These are phyloP conservation scores for Pichia inconspicua DNA, from an alignment of 1,139 yeast species.

Conservation along the genomic window DNA sequence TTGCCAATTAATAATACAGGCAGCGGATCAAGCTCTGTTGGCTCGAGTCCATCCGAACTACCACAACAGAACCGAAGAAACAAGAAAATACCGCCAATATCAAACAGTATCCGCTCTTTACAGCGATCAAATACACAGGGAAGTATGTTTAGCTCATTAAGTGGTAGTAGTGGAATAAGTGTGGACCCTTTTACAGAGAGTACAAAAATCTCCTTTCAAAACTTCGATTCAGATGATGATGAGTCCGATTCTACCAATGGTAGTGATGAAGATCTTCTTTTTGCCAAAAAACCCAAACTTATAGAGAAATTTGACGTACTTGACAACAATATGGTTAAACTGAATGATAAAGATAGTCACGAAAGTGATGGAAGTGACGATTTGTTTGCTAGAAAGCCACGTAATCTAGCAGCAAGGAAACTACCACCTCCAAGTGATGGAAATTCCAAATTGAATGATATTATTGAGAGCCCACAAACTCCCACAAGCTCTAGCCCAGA, in stretches of 20 bases:
- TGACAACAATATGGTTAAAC: background rate
- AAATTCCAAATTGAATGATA: constrained; percentile 1
- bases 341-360: background rate
- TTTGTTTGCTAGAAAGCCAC: constrained; percentile 2
- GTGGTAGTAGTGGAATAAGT: constrained; percentile 10
- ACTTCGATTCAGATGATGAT: constrained; percentile 7
- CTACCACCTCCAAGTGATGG: background rate
- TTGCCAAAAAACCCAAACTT: constrained; percentile 11
- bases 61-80: background rate
- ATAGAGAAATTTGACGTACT: background rate
- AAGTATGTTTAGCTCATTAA: constrained; percentile 9
- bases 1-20: constrained; percentile 16
- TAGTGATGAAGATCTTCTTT: constrained; percentile 11
- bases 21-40: background rate
- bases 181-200: constrained; percentile 58
- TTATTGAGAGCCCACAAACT: background rate
- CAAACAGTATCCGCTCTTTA: constrained; percentile 8
- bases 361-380: background rate
- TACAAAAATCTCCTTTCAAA: constrained; percentile 46
- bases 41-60: constrained; percentile 1
- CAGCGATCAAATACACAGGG: constrained; percentile 14
- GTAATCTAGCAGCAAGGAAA: background rate
- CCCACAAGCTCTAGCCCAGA: background rate
- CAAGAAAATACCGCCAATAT: constrained; percentile 2
- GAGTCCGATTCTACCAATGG: constrained; percentile 16